Conservation (phyloP, 441 rosid genomes). For the Bocquillonia castaneifolia region DNA sequence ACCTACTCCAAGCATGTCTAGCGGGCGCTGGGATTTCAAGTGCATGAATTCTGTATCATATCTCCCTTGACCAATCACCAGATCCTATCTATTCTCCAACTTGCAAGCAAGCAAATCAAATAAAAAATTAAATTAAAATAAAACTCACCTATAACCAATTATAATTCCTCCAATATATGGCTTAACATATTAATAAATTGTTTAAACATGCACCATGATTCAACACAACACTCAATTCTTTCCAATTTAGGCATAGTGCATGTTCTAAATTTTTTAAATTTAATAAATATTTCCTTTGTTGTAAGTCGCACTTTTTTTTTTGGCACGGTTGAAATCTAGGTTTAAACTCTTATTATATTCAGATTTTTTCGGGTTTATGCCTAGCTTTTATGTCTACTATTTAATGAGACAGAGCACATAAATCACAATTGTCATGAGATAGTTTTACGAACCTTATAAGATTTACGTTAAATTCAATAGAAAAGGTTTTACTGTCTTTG, state of each 20-base stretch:
- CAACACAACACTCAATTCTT: background rate
- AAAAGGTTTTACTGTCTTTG: too few species aligned
- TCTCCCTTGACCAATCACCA: background rate
- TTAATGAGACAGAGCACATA: too few species aligned
- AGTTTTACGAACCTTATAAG: too few species aligned
- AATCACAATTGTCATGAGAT: too few species aligned
- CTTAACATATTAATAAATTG: background rate
- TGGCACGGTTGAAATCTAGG: too few species aligned
- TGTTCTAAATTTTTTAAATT: background rate
- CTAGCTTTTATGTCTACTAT: too few species aligned
- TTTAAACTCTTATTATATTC: too few species aligned
- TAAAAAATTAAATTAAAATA: too few species aligned
- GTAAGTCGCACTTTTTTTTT: too few species aligned
- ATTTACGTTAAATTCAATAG: too few species aligned
- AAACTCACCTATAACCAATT: background rate
- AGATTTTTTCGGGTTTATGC: too few species aligned
- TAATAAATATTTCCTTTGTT: too few species aligned
- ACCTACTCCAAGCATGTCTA: background rate
- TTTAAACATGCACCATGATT: background rate
- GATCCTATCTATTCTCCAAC: background rate
- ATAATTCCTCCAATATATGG: background rate
- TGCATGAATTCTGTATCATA: conserved; percentile 12
- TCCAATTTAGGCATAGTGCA: background rate
- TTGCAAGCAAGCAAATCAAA: conserved; percentile 5
- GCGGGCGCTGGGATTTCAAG: background rate